Percentiles rank a stretch among this genome's conserved stretches.
These are phyloP conservation scores for Graphilbum sp. DNA, from an alignment of 2,329 filamentous ascomycete species.

Conservation along the genomic window DNA sequence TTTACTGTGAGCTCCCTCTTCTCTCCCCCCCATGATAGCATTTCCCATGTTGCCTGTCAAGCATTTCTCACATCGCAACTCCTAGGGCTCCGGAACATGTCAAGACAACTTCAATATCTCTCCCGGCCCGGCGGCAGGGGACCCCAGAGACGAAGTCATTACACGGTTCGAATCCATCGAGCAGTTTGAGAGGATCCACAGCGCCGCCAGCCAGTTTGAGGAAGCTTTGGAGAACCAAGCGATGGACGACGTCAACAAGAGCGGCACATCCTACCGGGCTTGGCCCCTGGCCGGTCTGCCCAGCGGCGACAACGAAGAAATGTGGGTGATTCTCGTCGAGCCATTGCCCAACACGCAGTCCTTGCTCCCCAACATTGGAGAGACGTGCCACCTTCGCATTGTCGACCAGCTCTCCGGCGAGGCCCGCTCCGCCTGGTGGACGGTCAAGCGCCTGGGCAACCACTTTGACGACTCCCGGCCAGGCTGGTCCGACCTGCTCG, in stretches of 20 bases:
- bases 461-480: slow-evolving; percentile 4
- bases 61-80: too few species aligned
- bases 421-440: slow-evolving; percentile 7
- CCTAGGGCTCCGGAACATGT: neutral
- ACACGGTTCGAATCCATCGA: slow-evolving; percentile 5
- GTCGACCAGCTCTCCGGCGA: neutral
- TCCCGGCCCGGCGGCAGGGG: neutral
- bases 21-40: neutral
- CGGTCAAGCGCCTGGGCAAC: slow-evolving; percentile 5
- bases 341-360: neutral
- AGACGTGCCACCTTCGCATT: slow-evolving; percentile 4
- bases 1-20: slow-evolving; percentile 1
- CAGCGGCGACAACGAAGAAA: slow-evolving; percentile 2
- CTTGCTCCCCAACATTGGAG: slow-evolving; percentile 7
- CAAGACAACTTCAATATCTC: neutral
- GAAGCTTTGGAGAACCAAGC: slow-evolving; percentile 11
- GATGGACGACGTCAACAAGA: slow-evolving; percentile 19
- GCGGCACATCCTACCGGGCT: slow-evolving; percentile 8
- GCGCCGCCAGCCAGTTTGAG: slow-evolving; percentile 7
- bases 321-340: slow-evolving; percentile 9
- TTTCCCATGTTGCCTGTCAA: neutral
- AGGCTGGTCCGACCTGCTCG: slow-evolving; percentile 4
- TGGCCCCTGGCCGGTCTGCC: slow-evolving; percentile 7
- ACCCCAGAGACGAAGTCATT: neutral
- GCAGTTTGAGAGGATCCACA: slow-evolving; percentile 7